These are phyloP conservation scores for Ulmus americana DNA, from an alignment of 331 rosid genomes.

Conservation along the genomic window DNA sequence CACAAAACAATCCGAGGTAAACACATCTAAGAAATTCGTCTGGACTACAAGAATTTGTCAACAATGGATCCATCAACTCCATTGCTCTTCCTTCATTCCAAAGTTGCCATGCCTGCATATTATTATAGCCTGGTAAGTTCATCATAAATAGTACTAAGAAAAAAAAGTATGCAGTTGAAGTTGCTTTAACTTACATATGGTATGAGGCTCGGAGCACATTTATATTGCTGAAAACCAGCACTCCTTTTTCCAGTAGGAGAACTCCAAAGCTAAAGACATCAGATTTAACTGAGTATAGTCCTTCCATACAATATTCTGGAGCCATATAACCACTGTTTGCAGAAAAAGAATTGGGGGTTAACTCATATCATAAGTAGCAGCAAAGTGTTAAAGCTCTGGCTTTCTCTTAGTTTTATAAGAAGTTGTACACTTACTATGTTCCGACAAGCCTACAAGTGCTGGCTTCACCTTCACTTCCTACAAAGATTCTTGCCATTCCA, in stretches of 20 bases:
- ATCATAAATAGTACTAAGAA: neutral
- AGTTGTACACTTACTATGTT: constrained; percentile 6
- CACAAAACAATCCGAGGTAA: no score
- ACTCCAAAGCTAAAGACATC: constrained; percentile 31
- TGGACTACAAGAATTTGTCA: no score
- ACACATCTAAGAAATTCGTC: no score
- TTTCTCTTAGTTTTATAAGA: no score
- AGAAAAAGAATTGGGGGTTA: neutral
- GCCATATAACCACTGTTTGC: constrained; percentile 33
- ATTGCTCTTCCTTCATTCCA: no score
- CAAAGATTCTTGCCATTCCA: constrained; percentile 14
- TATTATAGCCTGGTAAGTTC: neutral
- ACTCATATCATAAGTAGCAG: neutral
- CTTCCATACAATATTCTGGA: constrained; percentile 32
- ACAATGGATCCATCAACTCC: no score
- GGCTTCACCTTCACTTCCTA: constrained; percentile 6
- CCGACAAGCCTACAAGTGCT: constrained; percentile 11
- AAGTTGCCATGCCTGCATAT: no score
- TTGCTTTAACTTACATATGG: neutral
- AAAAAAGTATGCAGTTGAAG: neutral
- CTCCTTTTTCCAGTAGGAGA: constrained; percentile 18
- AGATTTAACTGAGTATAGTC: constrained; percentile 21
- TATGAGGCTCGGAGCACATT: neutral
- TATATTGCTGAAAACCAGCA: neutral
- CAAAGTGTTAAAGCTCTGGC: neutral